Evolutionary conservation across 2,329 filamentous ascomycete species (phyloP).

Genomic region (Microdochium paspali): DNA sequence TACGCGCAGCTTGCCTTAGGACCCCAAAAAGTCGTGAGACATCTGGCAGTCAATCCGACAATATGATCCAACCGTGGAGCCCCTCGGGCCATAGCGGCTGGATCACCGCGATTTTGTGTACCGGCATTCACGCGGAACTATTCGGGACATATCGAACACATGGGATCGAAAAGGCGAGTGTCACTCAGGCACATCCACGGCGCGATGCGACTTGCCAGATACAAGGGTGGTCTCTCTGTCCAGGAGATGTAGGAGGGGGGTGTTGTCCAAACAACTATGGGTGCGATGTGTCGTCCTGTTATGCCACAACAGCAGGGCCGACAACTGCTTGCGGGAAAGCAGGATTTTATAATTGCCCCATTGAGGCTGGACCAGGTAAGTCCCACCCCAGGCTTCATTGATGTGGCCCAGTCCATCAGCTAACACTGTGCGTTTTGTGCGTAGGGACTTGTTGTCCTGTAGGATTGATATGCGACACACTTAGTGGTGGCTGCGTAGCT

Average conservation of each 20-base stretch:
- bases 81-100: neutral
- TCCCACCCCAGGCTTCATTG: neutral
- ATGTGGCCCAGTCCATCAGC: neutral
- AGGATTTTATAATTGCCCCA: conserved; percentile 31
- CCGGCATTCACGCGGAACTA: neutral
- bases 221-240: conserved; percentile 12
- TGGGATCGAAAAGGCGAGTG: conserved; percentile 13
- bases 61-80: neutral
- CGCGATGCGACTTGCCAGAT: conserved; percentile 14
- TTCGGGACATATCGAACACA: conserved; percentile 11
- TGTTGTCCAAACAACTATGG: conserved; percentile 39
- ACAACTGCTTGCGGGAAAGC: conserved; percentile 22
- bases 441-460: conserved; percentile 35
- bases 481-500: conserved; percentile 27
- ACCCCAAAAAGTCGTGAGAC: too few relatives aligned
- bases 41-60: too few relatives aligned
- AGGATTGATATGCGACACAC: conserved; percentile 31
- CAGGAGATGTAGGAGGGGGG: conserved; percentile 23
- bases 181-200: conserved; percentile 11
- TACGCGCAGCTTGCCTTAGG: too few relatives aligned
- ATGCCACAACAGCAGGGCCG: conserved; percentile 32
- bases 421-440: neutral
- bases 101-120: neutral
- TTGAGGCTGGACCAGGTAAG: conserved; percentile 20
- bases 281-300: conserved; percentile 37